Evolutionary conservation across 2,329 filamentous ascomycete species (phyloP).

Genomic region (Colletotrichum graminicola): DNA sequence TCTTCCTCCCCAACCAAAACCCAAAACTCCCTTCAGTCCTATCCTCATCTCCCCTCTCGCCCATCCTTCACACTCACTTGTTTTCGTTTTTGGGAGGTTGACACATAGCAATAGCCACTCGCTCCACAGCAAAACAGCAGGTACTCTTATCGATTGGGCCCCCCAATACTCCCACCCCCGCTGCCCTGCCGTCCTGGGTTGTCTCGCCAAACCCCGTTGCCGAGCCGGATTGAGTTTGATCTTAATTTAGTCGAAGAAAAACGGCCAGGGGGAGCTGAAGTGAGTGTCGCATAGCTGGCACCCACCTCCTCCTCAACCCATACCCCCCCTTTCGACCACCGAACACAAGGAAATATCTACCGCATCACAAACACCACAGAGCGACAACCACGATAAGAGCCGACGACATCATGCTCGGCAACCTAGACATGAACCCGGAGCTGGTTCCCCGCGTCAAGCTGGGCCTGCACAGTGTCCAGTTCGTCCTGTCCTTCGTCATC

Average conservation of each 20-base stretch:
- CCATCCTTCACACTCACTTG: constrained; percentile 7
- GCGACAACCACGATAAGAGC: not conserved
- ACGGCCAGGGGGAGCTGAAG: constrained; percentile 34
- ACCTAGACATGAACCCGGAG: constrained; percentile 66
- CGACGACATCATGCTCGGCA: constrained; percentile 56
- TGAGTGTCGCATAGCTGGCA: constrained; percentile 34
- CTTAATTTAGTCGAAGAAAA: constrained; percentile 37
- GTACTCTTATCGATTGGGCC: constrained; percentile 27
- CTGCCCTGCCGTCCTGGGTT: constrained; percentile 30
- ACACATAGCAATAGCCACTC: constrained; percentile 11
- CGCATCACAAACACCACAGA: constrained; percentile 16
- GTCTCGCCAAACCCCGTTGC: constrained; percentile 41
- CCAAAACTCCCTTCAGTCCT: not conserved
- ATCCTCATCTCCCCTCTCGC: not conserved
- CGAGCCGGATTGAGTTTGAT: constrained; percentile 40
- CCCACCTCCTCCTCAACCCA: constrained; percentile 12
- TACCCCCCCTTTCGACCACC: constrained; percentile 26
- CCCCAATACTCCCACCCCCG: constrained; percentile 6
- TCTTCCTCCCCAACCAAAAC: not conserved
- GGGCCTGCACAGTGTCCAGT: constrained; percentile 67
- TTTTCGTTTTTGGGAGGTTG: not conserved
- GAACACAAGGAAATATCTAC: not conserved
- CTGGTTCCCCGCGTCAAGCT: constrained; percentile 69
- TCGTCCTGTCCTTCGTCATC: constrained; percentile 65
- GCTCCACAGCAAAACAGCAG: constrained; percentile 11